Evolutionary conservation across 2,329 filamentous ascomycete species (phyloP).

Genomic region (Ophiostoma novo-ulmi): DNA sequence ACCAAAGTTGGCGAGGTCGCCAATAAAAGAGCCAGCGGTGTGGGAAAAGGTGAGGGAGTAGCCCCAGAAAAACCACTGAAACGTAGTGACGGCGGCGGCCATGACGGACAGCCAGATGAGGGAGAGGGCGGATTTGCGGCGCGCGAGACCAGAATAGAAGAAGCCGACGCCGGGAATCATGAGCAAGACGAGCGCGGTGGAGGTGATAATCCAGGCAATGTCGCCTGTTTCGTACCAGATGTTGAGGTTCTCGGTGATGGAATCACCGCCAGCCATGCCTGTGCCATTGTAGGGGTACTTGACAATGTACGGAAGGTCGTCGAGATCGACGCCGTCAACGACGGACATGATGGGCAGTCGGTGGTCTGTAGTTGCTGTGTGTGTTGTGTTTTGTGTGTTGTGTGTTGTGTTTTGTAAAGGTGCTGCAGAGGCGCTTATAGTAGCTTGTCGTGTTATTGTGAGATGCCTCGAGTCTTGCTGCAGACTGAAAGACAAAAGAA

Average conservation of each 20-base stretch:
- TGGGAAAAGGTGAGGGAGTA: slow-evolving; percentile 83
- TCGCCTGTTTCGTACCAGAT: slow-evolving; percentile 76
- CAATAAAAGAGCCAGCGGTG: slow-evolving; percentile 70
- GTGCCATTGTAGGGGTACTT: slow-evolving; percentile 61
- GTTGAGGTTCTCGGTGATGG: slow-evolving; percentile 67
- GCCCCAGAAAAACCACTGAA: slow-evolving; percentile 97
- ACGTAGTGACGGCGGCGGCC: slow-evolving; percentile 70
- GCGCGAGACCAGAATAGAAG: slow-evolving; percentile 87
- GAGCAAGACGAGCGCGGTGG: slow-evolving; percentile 76
- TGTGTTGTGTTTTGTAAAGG: neutral
- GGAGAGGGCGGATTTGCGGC: slow-evolving; percentile 81
- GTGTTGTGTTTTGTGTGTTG: neutral
- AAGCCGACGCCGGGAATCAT: slow-evolving; percentile 94
- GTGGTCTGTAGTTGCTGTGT: neutral
- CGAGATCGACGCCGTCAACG: slow-evolving; percentile 39
- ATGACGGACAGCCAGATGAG: slow-evolving; percentile 83
- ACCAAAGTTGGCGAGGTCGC: slow-evolving; percentile 75
- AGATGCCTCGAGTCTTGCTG: no score
- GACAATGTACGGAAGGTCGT: slow-evolving; percentile 42
- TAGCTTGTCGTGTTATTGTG: no score
- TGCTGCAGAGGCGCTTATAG: neutral
- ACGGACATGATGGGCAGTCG: slow-evolving; percentile 35
- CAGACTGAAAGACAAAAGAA: neutral
- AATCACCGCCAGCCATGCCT: slow-evolving; percentile 43
- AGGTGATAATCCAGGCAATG: slow-evolving; percentile 75